Conservation (phyloP, 2,329 filamentous ascomycete species). For the Penicillium crustosum region DNA sequence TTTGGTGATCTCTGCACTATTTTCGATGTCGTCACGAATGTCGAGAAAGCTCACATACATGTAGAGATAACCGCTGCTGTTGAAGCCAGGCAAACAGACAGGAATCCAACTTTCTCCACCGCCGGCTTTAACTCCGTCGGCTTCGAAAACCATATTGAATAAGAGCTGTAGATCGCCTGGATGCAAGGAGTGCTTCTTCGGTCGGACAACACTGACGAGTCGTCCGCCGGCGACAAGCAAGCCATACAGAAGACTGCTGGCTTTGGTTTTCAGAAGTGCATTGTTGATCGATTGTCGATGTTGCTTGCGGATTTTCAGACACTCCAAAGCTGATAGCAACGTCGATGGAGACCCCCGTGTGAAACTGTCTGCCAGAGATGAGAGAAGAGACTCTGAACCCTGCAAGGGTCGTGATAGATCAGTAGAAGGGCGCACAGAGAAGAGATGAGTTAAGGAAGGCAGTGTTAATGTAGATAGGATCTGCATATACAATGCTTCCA, state of each 20-base stretch:
- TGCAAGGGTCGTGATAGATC: constrained; percentile 86
- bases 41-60: constrained; percentile 99
- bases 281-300: constrained; percentile 85
- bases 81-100: constrained; percentile 92
- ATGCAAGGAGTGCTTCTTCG: constrained; percentile 91
- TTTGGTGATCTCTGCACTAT: constrained; percentile 44
- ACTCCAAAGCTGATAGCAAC: constrained; percentile 86
- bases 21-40: constrained; percentile 51
- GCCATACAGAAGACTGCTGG: constrained; percentile 81
- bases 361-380: constrained; percentile 90
- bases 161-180: constrained; percentile 94
- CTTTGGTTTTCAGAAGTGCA: constrained; percentile 74
- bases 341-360: constrained; percentile 88
- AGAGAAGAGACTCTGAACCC: constrained; percentile 86
- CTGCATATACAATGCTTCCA: constrained; percentile 96
- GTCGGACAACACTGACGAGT: constrained; percentile 90
- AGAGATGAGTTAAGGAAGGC: constrained; percentile 81
- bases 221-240: constrained; percentile 88
- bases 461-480: constrained; percentile 93
- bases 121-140: constrained; percentile 83
- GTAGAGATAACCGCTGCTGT: constrained; percentile 93
- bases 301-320: constrained; percentile 84
- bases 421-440: constrained; percentile 86
- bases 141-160: constrained; percentile 99
- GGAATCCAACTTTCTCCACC: constrained; percentile 98